Evolutionary conservation across 139 green algal genomes (phyloP).

Genomic region (Asterochloris erici): DNA sequence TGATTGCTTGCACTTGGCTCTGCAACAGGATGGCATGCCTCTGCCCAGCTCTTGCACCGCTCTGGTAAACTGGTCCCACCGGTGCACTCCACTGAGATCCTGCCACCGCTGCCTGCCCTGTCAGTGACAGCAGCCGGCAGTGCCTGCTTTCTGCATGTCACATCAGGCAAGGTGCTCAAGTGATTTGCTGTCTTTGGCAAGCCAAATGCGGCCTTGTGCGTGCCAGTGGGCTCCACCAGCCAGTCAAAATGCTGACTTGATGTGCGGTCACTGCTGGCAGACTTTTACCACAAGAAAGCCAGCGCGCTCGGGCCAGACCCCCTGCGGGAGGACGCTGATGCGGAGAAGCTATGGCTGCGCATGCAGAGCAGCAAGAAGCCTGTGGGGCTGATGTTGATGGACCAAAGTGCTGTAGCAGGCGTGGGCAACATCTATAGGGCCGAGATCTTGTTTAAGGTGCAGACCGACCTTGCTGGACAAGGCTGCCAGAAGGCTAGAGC

Average conservation of each 20-base stretch:
- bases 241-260: no score
- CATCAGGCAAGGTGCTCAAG: no score
- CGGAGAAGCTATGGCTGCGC: constrained; percentile 29
- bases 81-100: no score
- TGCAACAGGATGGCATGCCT: neutral
- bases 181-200: no score
- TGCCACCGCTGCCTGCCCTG: no score
- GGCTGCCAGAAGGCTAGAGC: neutral
- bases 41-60: neutral
- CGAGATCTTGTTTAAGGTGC: constrained; percentile 77
- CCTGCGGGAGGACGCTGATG: constrained; percentile 57
- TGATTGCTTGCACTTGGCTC: neutral
- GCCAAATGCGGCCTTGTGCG: no score
- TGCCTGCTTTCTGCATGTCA: no score
- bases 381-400: constrained; percentile 81
- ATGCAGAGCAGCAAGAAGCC: constrained; percentile 55
- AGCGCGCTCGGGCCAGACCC: constrained; percentile 74
- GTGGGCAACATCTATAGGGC: constrained; percentile 90
- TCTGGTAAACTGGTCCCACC: neutral
- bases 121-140: no score
- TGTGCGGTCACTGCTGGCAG: neutral
- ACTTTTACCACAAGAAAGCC: constrained; percentile 49
- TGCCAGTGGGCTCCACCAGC: no score
- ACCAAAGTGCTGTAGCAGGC: constrained; percentile 74
- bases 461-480: neutral